Base-by-base conservation (phyloP, 805 yeast species). In the Clavispora asparagi region DNA sequence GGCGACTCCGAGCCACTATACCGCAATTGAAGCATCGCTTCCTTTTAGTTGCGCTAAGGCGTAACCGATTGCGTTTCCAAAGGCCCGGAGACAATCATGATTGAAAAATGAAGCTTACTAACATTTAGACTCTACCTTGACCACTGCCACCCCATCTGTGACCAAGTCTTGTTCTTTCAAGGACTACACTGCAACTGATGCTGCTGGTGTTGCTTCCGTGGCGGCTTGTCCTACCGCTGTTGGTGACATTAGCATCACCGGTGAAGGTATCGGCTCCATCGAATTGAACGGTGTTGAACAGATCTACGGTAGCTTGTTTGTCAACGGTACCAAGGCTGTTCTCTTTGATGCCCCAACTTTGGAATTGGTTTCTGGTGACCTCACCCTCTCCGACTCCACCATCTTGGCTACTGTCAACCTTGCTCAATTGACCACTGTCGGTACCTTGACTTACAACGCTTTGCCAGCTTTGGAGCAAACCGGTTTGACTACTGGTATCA, bases 371-470 rank as follows among this genome's bases (percentile, higher is more conserved):
- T 76, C 89, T 47, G 95, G 87, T 62, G 70, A 77, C 53, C 78
- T 94, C 58, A 67, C 70, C 50, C 72, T 94, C 55, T 64, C 73
- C 55, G 71, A 73, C 52, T 79, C 87, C 68, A 85, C 92, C 61
- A 68, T 81, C 50, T 77, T 94, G 67, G 59, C 74, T 55, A 68
- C 82, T 48, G 75, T 92, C 48, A 77, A 85, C 59, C 79, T 91
- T 67, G 96, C 96, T 54, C 73, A 78, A 58, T 81, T 92, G 65
- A 75, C 82, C 64, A 78, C 87, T 55, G 95, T 90, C 55, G 96
- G 95, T 64, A 70, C 88, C 46, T 79, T 94, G 62, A 70, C 75
- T 68, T 83, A 87, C 74, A 78, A 80, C 62, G 89, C 97, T 57
- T 79, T 94, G 67, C 97, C 97, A 64, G 92, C 90, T 57, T 81